These are phyloP conservation scores for Mucor saturninus DNA, from an alignment of 371 early-diverging fungal species.

Conservation along the genomic window DNA sequence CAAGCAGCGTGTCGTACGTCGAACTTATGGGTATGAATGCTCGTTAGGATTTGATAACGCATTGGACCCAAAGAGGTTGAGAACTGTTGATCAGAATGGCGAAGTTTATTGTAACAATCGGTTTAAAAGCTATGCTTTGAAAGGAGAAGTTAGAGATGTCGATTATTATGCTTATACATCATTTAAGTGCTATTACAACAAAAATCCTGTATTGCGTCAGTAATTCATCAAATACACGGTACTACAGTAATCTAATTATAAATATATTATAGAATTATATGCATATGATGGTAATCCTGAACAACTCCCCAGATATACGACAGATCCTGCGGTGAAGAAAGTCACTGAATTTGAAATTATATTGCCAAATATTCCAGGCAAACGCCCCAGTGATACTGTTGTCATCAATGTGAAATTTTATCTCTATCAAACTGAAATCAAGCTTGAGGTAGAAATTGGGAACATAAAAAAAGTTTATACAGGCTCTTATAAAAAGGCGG, in stretches of 20 bases:
- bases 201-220: constrained; percentile 48
- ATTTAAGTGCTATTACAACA: constrained; percentile 55
- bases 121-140: constrained; percentile 61
- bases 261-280: constrained; percentile 35
- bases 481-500: not conserved
- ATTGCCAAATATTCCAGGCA: not conserved
- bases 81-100: constrained; percentile 36
- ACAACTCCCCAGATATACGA: not conserved
- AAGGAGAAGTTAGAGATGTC: constrained; percentile 56
- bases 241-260: not conserved
- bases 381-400: not conserved
- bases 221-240: not conserved
- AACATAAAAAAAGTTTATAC: not conserved
- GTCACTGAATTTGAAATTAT: not conserved
- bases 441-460: not conserved
- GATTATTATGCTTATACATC: constrained; percentile 63
- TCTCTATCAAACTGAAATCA: constrained; percentile 1
- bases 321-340: not conserved
- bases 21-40: constrained; percentile 62
- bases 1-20: constrained; percentile 58
- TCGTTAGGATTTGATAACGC: constrained; percentile 60
- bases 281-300: constrained; percentile 46
- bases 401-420: not conserved
- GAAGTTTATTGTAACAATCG: constrained; percentile 54
- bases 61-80: constrained; percentile 57